Evolutionary conservation across 2,329 filamentous ascomycete species (phyloP).

Genomic region (Ascochyta lentis): DNA sequence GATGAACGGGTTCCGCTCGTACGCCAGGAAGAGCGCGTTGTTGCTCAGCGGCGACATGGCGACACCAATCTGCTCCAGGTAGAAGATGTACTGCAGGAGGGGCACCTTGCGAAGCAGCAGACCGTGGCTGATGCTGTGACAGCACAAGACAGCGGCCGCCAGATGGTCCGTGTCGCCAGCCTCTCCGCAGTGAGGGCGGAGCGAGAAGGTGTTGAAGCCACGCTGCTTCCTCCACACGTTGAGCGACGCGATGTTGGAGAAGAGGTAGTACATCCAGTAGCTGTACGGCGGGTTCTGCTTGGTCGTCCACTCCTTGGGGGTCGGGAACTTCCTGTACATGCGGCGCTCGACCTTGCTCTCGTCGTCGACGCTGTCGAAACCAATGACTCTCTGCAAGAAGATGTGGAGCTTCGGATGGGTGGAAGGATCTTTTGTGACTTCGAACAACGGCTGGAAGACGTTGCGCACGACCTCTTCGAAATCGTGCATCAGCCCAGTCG

Average conservation of each 20-base stretch:
- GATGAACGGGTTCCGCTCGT: slow-evolving; percentile 95
- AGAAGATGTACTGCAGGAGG: slow-evolving; percentile 94
- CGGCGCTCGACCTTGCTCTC: slow-evolving; percentile 96
- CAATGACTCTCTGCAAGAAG: slow-evolving; percentile 93
- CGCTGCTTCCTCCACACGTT: slow-evolving; percentile 90
- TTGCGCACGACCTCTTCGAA: slow-evolving; percentile 92
- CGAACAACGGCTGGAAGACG: slow-evolving; percentile 91
- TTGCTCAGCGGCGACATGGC: slow-evolving; percentile 99
- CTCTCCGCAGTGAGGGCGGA: slow-evolving; percentile 94
- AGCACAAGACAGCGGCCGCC: slow-evolving; percentile 87
- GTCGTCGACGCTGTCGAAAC: slow-evolving; percentile 97
- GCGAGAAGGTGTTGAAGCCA: slow-evolving; percentile 93
- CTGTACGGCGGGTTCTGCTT: slow-evolving; percentile 97
- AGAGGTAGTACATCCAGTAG: slow-evolving; percentile 99
- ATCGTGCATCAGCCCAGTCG: slow-evolving; percentile 81
- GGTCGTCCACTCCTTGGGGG: slow-evolving; percentile 85
- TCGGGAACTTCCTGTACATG: slow-evolving; percentile 93
- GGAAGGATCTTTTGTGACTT: slow-evolving; percentile 85
- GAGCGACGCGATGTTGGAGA: slow-evolving; percentile 89
- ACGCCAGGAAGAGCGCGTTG: slow-evolving; percentile 94
- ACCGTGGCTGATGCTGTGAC: slow-evolving; percentile 96
- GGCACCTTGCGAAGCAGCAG: slow-evolving; percentile 92
- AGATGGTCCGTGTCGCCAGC: slow-evolving; percentile 96
- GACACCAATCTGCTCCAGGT: slow-evolving; percentile 96
- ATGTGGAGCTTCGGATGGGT: slow-evolving; percentile 92